These are phyloP conservation scores for Cryomyces antarcticus DNA, from an alignment of 495 filamentous ascomycete species.

Conservation along the genomic window DNA sequence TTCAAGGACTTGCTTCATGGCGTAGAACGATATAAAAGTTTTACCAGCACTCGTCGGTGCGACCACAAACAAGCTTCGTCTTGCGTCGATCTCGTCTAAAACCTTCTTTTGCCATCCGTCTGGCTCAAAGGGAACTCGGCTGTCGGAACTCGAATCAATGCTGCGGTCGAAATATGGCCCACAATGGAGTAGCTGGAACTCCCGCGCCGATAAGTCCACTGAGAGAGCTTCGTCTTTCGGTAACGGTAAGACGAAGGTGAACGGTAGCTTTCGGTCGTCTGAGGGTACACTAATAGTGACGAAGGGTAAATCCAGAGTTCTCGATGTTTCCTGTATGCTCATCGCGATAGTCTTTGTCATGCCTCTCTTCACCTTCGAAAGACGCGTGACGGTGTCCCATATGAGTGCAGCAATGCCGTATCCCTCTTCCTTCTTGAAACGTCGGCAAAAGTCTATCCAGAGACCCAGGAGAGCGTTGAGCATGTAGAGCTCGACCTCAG, in stretches of 20 bases:
- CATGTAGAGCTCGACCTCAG: constrained; percentile 27
- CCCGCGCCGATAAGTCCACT: constrained; percentile 14
- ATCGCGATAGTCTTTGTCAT: constrained; percentile 18
- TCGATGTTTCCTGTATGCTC: constrained; percentile 9
- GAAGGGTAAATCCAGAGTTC: constrained; percentile 15
- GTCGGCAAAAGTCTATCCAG: constrained; percentile 12
- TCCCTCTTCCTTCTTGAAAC: constrained; percentile 8
- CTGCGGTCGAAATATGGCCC: constrained; percentile 56
- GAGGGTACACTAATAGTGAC: constrained; percentile 3
- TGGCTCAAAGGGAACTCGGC: constrained; percentile 45
- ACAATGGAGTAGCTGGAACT: constrained; percentile 46
- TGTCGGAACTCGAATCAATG: constrained; percentile 44
- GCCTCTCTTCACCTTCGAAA: constrained; percentile 6
- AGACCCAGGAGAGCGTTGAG: constrained; percentile 22
- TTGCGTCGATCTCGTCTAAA: constrained; percentile 47
- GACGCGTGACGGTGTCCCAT: constrained; percentile 6
- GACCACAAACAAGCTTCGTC: constrained; percentile 50
- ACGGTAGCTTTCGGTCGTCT: constrained; percentile 19
- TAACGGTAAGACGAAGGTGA: constrained; percentile 15
- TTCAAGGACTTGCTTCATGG: constrained; percentile 54
- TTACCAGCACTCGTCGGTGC: constrained; percentile 57
- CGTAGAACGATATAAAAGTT: constrained; percentile 49
- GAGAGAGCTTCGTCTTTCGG: constrained; percentile 4
- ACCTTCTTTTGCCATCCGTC: constrained; percentile 60
- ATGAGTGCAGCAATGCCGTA: constrained; percentile 13